Evolutionary conservation across 2,329 filamentous ascomycete species (phyloP), one percentile per base, ranked within the genome.

Genomic region (Neofusicoccum parvum): DNA sequence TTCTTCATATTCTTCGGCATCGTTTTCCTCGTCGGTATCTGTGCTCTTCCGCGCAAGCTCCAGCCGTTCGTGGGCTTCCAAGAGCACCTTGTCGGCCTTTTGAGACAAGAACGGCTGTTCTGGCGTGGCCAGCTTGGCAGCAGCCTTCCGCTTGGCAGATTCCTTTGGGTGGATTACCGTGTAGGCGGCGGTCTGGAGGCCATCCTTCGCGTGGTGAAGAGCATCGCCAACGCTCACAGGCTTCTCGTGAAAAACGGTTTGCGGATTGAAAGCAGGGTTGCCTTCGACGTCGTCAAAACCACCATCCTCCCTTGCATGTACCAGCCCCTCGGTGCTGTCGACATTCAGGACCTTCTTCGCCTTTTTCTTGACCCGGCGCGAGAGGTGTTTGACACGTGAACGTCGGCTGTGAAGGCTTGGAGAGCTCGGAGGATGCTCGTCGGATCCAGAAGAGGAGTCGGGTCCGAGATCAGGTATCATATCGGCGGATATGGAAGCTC

Each of bases 241-340:
- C 68, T 14, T 68, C 56, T 10, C 69, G 59, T n/a, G 71, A 66
- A 7, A 75, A 58, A 39, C 68, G 64, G 3, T 68, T 65, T 64
- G 49, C 14, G 76, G 73, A 63, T 76, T 75, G 68, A 79, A 79
- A 9, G 76, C 77, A 10, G 77, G 71, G 64, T 79, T 68, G n/a
- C 66, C 45, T 15, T 65, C 59, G 14, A 73, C 48, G 37, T 65
- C 56, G n/a, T 48, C 43, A 20, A 32, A 60, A 5, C n/a, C 27
- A 9, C 32, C 43, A n/a, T 23, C 37, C 15, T 54, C 20, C 11
- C 48, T 49, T n/a, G 50, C 45, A 37, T 65, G 49, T 14, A 60
- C 23, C 36, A 66, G 49, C 5, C 41, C 62, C 27, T 56, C 27
- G 7, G 63, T 65, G 23, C 65, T 39, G 20, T 67, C 63, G 11